Evolutionary conservation across 108 stramenopile species (phyloP).

Genomic region (Cyclotella distinguenda): DNA sequence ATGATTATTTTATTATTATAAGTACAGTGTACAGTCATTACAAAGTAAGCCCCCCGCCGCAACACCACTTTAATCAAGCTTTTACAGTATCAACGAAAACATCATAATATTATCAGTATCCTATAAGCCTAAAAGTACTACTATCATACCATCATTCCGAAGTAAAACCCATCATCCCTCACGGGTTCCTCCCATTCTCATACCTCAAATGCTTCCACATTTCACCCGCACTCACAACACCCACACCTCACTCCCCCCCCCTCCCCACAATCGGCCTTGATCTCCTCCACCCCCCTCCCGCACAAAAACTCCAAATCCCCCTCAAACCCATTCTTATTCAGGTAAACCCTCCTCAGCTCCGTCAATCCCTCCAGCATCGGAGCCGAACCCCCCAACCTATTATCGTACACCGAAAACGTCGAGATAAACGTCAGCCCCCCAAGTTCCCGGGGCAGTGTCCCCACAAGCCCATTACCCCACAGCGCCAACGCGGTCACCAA

Average conservation of each 20-base stretch:
- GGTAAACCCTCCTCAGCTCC: constrained; percentile 14
- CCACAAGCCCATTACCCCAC: constrained; percentile 41
- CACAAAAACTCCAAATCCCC: constrained; percentile 37
- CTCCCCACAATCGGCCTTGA: constrained; percentile 47
- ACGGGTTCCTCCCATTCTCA: constrained; percentile 8
- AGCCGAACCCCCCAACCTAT: constrained; percentile 28
- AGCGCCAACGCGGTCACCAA: constrained; percentile 31
- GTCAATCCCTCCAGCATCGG: constrained; percentile 29
- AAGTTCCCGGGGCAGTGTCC: constrained; percentile 37
- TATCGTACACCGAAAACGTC: constrained; percentile 44
- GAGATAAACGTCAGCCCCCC: constrained; percentile 25
- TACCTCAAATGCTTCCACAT: constrained; percentile 12
- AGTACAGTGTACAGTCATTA: too few relatives aligned
- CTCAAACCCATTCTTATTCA: constrained; percentile 42
- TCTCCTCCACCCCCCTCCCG: constrained; percentile 8
- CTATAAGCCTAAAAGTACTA: not conserved
- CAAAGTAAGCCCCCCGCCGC: too few relatives aligned
- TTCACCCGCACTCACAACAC: constrained; percentile 43
- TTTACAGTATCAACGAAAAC: too few relatives aligned
- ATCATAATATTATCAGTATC: not conserved
- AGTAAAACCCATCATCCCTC: not conserved
- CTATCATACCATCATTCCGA: not conserved
- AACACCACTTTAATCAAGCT: too few relatives aligned
- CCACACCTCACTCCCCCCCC: constrained; percentile 20
- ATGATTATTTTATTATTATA: too few relatives aligned